These are phyloP conservation scores for Cladosporium halotolerans DNA, from an alignment of 2,329 filamentous ascomycete species.

Conservation along the genomic window DNA sequence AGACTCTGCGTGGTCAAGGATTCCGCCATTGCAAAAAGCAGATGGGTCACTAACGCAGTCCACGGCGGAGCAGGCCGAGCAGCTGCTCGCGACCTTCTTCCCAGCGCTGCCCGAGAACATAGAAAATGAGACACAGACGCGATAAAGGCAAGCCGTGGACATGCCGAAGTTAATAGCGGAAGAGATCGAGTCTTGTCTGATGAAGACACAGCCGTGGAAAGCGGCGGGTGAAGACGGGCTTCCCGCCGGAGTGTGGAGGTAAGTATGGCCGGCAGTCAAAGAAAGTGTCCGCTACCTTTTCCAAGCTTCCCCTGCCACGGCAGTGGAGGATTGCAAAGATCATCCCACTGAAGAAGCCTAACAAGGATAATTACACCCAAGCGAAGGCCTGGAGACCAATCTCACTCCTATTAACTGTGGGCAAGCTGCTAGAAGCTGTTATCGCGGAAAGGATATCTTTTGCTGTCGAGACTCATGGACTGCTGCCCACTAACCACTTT, in stretches of 20 bases:
- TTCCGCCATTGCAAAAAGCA: not conserved
- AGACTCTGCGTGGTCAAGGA: not conserved
- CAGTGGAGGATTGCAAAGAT: too few species aligned
- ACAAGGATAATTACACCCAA: too few species aligned
- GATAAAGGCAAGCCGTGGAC: too few species aligned
- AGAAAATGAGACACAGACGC: not conserved
- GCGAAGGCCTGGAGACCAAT: constrained; percentile 24
- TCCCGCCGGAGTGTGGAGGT: too few species aligned
- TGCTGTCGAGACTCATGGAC: not conserved
- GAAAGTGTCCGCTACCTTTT: too few species aligned
- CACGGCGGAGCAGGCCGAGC: not conserved
- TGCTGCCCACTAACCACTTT: not conserved
- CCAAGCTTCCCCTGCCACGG: too few species aligned
- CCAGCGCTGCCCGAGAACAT: not conserved
- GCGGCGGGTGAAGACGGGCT: too few species aligned
- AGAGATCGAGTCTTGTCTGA: too few species aligned
- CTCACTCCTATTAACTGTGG: constrained; percentile 21
- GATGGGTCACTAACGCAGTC: not conserved
- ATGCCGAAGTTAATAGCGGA: too few species aligned
- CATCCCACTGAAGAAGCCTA: too few species aligned
- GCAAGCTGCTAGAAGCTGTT: constrained; percentile 18
- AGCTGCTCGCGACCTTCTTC: not conserved
- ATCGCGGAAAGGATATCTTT: not conserved
- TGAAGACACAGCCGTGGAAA: too few species aligned
- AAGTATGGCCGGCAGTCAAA: too few species aligned